A percentile compares a stretch with the other conserved stretches of the same genome.
Evolutionary conservation across 768 basidiomycete genomes (phyloP).

Genomic region (Polyporus arcularius): DNA sequence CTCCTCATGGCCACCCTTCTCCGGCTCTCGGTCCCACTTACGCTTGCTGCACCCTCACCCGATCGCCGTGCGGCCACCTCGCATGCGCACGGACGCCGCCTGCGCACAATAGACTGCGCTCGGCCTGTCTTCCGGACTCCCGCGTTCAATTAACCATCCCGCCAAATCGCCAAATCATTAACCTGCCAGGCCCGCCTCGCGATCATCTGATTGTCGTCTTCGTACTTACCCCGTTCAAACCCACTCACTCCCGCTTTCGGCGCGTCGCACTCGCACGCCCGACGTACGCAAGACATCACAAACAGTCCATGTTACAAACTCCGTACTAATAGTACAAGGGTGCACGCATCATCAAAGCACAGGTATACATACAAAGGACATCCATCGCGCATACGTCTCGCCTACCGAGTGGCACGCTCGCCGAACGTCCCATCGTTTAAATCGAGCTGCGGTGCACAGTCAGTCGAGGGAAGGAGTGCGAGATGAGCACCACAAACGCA

Average conservation of each 20-base stretch:
- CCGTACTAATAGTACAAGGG: constrained; percentile 8
- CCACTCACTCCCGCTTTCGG: neutral
- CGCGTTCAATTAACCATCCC: constrained; percentile 6
- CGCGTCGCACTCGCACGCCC: neutral
- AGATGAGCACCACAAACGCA: constrained; percentile 37
- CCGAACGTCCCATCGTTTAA: constrained; percentile 28
- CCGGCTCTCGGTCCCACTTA: neutral
- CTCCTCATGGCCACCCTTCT: constrained; percentile 20
- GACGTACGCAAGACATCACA: neutral
- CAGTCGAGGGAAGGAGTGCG: neutral
- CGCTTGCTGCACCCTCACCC: neutral
- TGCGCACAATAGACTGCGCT: neutral
- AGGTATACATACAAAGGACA: neutral
- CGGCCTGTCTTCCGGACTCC: neutral
- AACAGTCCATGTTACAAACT: constrained; percentile 7
- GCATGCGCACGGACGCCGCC: neutral
- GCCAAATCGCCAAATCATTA: constrained; percentile 8
- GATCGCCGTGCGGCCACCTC: neutral
- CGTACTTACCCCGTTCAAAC: constrained; percentile 8
- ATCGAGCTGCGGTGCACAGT: constrained; percentile 20
- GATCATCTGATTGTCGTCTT: constrained; percentile 23
- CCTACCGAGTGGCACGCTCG: constrained; percentile 12
- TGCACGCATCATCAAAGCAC: constrained; percentile 1
- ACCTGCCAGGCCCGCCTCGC: constrained; percentile 15
- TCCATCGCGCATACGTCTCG: neutral